Conservation (phyloP, 2,329 filamentous ascomycete genomes). For the Sporothrix curviconia region DNA sequence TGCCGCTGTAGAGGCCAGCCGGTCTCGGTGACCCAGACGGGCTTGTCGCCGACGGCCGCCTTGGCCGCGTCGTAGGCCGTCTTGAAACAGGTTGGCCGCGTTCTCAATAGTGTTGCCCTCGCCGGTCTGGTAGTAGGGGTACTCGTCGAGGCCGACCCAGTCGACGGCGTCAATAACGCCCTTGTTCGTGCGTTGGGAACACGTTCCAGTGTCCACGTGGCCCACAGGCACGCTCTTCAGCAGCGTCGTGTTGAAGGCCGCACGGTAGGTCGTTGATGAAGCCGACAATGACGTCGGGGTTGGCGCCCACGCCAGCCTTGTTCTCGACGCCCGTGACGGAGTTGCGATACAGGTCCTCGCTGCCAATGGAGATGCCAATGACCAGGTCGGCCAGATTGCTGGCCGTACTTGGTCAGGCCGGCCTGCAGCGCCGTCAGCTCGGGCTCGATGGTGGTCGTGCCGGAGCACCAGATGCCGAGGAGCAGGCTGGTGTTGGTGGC, state of each 20-base stretch:
- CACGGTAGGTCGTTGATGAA: conserved; percentile 62
- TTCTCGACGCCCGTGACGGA: conserved; percentile 56
- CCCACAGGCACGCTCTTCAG: conserved; percentile 46
- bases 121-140: conserved; percentile 58
- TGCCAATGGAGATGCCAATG: conserved; percentile 59
- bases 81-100: conserved; percentile 48
- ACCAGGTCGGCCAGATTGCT: conserved; percentile 48
- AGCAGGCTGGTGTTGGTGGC: conserved; percentile 54
- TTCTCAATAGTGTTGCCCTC: conserved; percentile 51
- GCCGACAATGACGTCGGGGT: conserved; percentile 51
- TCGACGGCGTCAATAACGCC: conserved; percentile 56
- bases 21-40: conserved; percentile 21
- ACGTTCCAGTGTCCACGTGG: conserved; percentile 65
- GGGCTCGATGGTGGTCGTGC: conserved; percentile 46
- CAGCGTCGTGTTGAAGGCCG: conserved; percentile 43
- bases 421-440: conserved; percentile 55
- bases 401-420: conserved; percentile 49
- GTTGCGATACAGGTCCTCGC: conserved; percentile 60
- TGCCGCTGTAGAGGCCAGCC: conserved; percentile 55
- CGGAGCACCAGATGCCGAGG: conserved; percentile 58
- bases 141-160: conserved; percentile 59
- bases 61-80: conserved; percentile 38
- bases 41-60: conserved; percentile 33
- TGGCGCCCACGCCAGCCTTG: conserved; percentile 53
- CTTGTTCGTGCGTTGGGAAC: conserved; percentile 54